Base-by-base conservation (phyloP, 2,329 filamentous ascomycete species). In the Cordyceps cicadae region DNA sequence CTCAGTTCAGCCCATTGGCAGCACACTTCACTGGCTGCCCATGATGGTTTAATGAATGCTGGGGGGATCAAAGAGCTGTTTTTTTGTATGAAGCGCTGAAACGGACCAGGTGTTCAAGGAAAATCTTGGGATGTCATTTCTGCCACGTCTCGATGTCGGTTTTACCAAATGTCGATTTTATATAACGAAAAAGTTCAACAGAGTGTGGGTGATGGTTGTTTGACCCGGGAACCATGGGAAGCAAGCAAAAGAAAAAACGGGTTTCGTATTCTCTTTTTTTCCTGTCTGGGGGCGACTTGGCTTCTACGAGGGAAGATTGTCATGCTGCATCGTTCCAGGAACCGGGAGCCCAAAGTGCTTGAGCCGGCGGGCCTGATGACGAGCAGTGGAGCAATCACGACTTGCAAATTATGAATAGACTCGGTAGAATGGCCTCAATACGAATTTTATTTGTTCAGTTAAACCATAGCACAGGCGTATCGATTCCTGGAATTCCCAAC, bases 391-490 rank as follows among this genome's bases (percentile, higher is more conserved):
- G 60, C 60, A 58, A 65, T 54, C 64, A 67, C 57, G 64, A 66
- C 65, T 65, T 67, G 64, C 70, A 68, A 69, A 68, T 69, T 68
- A 66, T 68, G 70, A 67, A 70, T 73, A 73, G 70, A 74, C 66
- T 72, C 64, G 69, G 71, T 74, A 72, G 70, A 73, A 71, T 71
- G 67, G 67, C 63, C 51, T 73, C 68, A 68, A 68, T 64, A 71
- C 61, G 66, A 70, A 68, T 67, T 66, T 69, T 59, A 62, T 57
- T 58, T 59, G 45, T 64, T 54, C 55, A 63, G 34, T 60, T 24
- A 7, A n/a, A 43, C 15, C n/a, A 43, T 4, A 43, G 14, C n/a
- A 43, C 15, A 43, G 14, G 15, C 15, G 15, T 43, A 5, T 7
- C 4, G 39, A 4, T n/a, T 12, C 39, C 15, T 43, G 39, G 7